Base-by-base conservation (phyloP, 129 eudicot species). In the Flaveria ramosissima region DNA sequence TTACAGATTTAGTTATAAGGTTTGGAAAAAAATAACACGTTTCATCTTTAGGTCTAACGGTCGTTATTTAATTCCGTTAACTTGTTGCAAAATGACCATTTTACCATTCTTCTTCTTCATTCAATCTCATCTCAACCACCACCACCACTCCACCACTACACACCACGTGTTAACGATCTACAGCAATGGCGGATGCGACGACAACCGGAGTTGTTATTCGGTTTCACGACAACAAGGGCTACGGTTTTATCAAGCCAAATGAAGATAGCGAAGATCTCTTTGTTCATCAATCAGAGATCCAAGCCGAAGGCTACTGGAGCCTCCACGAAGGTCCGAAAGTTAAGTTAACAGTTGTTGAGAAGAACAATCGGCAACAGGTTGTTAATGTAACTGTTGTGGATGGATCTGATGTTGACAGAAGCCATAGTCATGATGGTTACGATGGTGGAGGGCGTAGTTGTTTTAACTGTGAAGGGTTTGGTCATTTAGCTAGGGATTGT, bases 181-280 rank as follows among this genome's bases (percentile, higher is more conserved):
- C 6, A 52, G 19, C 82, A 78, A 87, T 92, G 96, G 97, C 85
- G 81, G 89, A 83, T 61, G 89, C 85, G 60, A 57, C 79, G 82
- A 81, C 85, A 1, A 80, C 81, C 1, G 98, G 98, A 3, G 86
- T 76, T 2, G 96, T 92, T 36, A 32, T 80, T 15, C 78, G 84
- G 26, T 92, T 90, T 73, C 59, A 73, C 42, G 87, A 85, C 55
- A 65, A 14, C 70, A 86, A 92, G 72, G 98, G 94, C 4, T 86
- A 48, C 77, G 96, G 96, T 7, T 92, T 90, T 75, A 92, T 88
- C 85, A 82, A 78, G 60, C 91, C 96, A 32, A 90, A 90, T 26
- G 95, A 78, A 16, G 91, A 89, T 21, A 86, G 81, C 73, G 96
- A 85, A 15, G 98, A 92, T 80, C 88, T 92, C 48, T 92, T 92